Evolutionary conservation across 2,329 filamentous ascomycete species (phyloP), one percentile per base, ranked within the genome.

Genomic region (Cladophialophora exuberans): DNA sequence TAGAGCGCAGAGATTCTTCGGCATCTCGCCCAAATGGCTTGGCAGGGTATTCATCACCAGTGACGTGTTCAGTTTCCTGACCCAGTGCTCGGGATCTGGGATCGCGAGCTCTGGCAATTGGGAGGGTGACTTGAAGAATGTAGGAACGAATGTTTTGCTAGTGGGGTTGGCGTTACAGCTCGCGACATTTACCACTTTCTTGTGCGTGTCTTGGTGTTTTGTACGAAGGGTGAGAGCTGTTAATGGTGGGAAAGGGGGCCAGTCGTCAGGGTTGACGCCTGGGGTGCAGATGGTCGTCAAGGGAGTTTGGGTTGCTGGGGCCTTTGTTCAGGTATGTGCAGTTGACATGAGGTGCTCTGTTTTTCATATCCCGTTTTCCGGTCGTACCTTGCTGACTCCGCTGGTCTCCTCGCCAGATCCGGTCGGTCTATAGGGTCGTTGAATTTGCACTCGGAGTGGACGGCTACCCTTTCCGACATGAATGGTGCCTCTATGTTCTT

Each of bases 11-110:
- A 66, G 59, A 4, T 69, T 75, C 23, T 70, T 75, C 38, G 68
- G 66, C 4, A 68, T 77, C 18, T 67, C 65, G 2, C 72, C 70
- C 2, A 66, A 61, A 13, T 69, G 70, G 39, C 66, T 81, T 2
- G 79, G 78, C 1, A 70, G 70, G 2, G 70, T 77, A 3, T 80
- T 81, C 53, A 73, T 81, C 33, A 64, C 63, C 2, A 73, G 68
- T 39, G 79, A 81, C 60, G 61, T 81, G 11, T 28, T 78, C 6
- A 72, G 73, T 3, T 77, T 76, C 43, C 50, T 78, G 2, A 71
- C 77, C 0, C 78, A 81, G 64, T 72, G 71, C 0, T 69, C 67
- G 10, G 79, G 78, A 0, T 75, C 73, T 11, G 69, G 69, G 1
- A 73, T 81, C 38, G 74, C 76, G 3, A 70, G 72, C 13, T 69